Percentiles rank a stretch among this genome's conserved stretches.
These are phyloP conservation scores for Aureobasidium leucospermi DNA, from an alignment of 2,329 filamentous ascomycete genomes.

Conservation along the genomic window DNA sequence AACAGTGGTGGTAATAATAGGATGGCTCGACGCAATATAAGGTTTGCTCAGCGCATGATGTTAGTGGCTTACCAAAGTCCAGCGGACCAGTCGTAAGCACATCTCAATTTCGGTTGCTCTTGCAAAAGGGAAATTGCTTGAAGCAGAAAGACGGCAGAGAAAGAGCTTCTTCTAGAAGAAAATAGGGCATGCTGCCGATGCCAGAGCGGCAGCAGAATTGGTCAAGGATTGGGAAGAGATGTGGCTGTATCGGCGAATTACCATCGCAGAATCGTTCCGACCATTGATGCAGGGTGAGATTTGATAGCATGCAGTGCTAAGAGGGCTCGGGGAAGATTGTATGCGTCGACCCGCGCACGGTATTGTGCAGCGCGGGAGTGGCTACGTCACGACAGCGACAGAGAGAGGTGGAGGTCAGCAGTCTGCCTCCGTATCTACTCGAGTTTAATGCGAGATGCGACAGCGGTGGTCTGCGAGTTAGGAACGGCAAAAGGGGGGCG, in stretches of 20 bases:
- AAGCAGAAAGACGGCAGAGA: slow-evolving; percentile 3
- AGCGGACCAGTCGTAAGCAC: neutral
- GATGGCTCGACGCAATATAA: neutral
- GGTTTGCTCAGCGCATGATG: slow-evolving; percentile 5
- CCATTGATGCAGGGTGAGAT: slow-evolving; percentile 9
- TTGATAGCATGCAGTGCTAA: neutral
- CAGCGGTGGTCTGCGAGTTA: neutral
- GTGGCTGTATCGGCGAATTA: slow-evolving; percentile 11
- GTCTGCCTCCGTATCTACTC: neutral
- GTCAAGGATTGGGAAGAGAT: neutral
- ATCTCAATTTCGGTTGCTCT: slow-evolving; percentile 10
- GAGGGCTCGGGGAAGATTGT: neutral
- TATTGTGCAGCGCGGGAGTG: neutral
- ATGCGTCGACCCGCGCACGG: neutral
- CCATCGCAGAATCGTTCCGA: neutral
- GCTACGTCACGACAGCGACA: slow-evolving; percentile 4
- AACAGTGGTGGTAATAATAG: neutral
- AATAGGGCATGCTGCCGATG: neutral
- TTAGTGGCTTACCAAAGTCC: slow-evolving; percentile 9
- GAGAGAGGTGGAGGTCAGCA: neutral
- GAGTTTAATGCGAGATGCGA: neutral
- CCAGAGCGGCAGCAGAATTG: neutral
- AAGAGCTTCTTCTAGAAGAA: neutral
- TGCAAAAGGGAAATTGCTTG: slow-evolving; percentile 10
- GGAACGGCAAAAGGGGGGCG: neutral